These are phyloP conservation scores for Pelargonium citronellum DNA, from an alignment of 441 rosid species.

Conservation along the genomic window DNA sequence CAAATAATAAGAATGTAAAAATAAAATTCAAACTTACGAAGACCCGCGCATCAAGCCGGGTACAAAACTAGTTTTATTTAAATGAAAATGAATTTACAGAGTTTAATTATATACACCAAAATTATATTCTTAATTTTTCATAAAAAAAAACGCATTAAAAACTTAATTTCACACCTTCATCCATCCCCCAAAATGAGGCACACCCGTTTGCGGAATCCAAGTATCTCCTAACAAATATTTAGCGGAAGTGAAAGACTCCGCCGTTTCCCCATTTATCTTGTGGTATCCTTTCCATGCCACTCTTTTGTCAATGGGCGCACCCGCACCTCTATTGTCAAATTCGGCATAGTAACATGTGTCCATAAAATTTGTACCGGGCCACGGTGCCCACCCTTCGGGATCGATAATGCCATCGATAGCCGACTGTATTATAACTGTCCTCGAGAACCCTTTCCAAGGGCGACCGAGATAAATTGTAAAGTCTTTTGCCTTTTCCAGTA, in stretches of 20 bases:
- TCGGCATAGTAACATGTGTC: constrained; percentile 8
- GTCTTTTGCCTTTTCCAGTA: neutral
- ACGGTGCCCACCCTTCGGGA: constrained; percentile 4
- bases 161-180: neutral
- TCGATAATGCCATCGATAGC: neutral
- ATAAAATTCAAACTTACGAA: too few relatives aligned
- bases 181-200: neutral
- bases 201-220: neutral
- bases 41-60: too few relatives aligned
- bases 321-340: neutral
- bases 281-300: constrained; percentile 6
- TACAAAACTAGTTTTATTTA: too few relatives aligned
- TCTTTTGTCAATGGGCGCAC: neutral
- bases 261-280: neutral
- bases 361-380: neutral
- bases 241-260: neutral
- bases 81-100: too few relatives aligned
- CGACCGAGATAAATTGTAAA: neutral
- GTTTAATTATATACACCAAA: too few relatives aligned
- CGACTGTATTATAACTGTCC: neutral
- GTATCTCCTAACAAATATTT: neutral
- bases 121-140: too few relatives aligned
- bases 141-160: too few relatives aligned
- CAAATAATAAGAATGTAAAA: too few relatives aligned
- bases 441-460: constrained; percentile 3